phyloP scores from a whole-genome alignment of 164 flowering plant species.

The Tetracentron sinense region DNA sequence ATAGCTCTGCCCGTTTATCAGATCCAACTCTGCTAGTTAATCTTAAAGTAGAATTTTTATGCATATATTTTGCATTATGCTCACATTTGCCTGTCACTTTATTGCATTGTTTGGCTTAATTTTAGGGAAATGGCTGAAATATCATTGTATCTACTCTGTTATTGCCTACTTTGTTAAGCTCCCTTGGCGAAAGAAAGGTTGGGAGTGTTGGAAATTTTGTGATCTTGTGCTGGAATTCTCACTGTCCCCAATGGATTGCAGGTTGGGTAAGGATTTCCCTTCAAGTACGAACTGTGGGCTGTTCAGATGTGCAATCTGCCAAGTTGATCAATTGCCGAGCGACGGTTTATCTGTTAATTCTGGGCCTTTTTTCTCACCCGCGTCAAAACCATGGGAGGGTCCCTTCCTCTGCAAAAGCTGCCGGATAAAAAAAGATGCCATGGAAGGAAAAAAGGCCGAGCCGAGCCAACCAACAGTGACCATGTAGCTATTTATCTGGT shows the following conservation, averaged over 20 bases:
- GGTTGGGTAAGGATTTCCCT: conserved; percentile 73
- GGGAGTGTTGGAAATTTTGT: too few relatives aligned
- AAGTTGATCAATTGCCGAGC: conserved; percentile 61
- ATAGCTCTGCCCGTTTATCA: too few relatives aligned
- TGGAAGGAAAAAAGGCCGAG: conserved; percentile 97
- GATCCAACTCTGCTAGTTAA: too few relatives aligned
- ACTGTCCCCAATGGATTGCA: conserved; percentile 28
- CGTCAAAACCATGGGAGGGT: conserved; percentile 77
- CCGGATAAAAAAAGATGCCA: conserved; percentile 83
- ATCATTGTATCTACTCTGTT: too few relatives aligned
- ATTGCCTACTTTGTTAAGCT: too few relatives aligned
- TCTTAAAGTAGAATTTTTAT: too few relatives aligned
- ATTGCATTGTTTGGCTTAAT: too few relatives aligned
- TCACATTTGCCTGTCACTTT: too few relatives aligned
- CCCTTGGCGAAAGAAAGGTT: too few relatives aligned
- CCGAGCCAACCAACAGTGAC: conserved; percentile 40
- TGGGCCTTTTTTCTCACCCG: conserved; percentile 56
- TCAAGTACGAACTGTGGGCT: conserved; percentile 49
- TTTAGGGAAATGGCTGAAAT: too few relatives aligned
- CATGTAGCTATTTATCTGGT: conserved; percentile 25
- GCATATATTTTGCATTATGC: too few relatives aligned
- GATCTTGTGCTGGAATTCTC: neutral
- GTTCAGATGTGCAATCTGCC: conserved; percentile 86
- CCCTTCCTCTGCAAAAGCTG: conserved; percentile 78
- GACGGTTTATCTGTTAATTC: conserved; percentile 58